These are phyloP conservation scores for Eremothecium gossypii DNA, from an alignment of 1,139 yeast species.

Conservation along the genomic window DNA sequence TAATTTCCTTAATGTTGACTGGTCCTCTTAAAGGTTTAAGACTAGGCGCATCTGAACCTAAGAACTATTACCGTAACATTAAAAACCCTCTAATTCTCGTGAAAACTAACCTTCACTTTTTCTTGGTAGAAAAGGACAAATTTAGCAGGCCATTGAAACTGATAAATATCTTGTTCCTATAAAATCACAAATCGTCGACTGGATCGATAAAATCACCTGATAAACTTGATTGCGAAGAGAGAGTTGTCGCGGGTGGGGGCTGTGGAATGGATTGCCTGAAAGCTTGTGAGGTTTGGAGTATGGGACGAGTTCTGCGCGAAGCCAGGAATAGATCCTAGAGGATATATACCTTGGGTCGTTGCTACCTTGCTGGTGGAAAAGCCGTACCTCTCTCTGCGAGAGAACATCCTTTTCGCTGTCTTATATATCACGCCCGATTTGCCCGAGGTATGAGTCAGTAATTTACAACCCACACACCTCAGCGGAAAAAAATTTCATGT, in stretches of 20 bases:
- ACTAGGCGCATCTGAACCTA: too few species aligned
- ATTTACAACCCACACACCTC: too few species aligned
- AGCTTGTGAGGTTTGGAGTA: not conserved
- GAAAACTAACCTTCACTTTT: constrained; percentile 5
- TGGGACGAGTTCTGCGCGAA: too few species aligned
- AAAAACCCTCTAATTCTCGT: constrained; percentile 5
- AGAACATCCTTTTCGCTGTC: too few species aligned
- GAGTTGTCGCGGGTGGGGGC: not conserved
- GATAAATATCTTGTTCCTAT: not conserved
- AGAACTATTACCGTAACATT: constrained; percentile 6
- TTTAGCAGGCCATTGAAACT: constrained; percentile 19
- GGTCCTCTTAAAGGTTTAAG: not conserved
- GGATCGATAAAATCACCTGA: not conserved
- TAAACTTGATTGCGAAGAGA: not conserved
- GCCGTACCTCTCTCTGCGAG: too few species aligned
- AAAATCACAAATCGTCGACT: not conserved
- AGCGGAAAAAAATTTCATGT: too few species aligned
- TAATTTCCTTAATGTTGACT: constrained; percentile 4
- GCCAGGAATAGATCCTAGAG: too few species aligned
- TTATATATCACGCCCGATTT: too few species aligned
- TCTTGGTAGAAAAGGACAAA: constrained; percentile 10
- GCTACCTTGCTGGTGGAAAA: too few species aligned
- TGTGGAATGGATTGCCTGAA: not conserved
- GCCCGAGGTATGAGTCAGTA: too few species aligned
- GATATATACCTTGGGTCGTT: too few species aligned